Conservation (phyloP, 345 rosid species). For the Hirschfeldia incana region DNA sequence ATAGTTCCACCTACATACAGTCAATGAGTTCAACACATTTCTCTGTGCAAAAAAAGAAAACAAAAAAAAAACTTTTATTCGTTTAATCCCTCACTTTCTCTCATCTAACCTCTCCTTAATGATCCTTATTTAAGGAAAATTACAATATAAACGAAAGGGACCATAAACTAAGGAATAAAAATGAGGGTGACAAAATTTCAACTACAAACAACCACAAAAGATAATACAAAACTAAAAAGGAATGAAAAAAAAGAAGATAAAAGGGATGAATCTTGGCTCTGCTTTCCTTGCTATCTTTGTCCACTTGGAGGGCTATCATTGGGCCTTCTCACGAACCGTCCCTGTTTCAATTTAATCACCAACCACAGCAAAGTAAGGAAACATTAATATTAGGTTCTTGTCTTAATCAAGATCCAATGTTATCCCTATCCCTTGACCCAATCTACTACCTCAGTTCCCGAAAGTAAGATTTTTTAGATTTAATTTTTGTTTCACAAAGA, state of each 20-base stretch:
- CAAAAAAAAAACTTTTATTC: neutral
- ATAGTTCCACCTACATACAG: neutral
- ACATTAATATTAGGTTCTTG: conserved; percentile 36
- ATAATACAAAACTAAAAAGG: conserved; percentile 15
- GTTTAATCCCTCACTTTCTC: conserved; percentile 11
- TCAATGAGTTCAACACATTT: neutral
- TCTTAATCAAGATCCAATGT: conserved; percentile 25
- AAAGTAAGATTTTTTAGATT: too few species aligned
- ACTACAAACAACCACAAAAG: neutral
- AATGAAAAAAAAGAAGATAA: conserved; percentile 4
- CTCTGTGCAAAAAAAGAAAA: neutral
- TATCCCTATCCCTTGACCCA: neutral
- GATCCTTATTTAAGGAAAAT: conserved; percentile 10
- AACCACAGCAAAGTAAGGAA: conserved; percentile 25
- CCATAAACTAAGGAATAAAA: conserved; percentile 16
- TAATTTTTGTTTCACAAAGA: too few species aligned
- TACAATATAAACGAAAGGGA: conserved; percentile 17
- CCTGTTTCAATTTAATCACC: conserved; percentile 36
- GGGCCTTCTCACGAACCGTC: conserved; percentile 45
- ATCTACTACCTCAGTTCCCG: too few species aligned
- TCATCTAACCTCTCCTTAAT: conserved; percentile 1
- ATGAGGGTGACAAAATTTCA: conserved; percentile 27
- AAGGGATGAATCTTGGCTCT: conserved; percentile 21
- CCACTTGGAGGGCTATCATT: conserved; percentile 35
- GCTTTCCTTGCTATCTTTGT: conserved; percentile 26